These are phyloP conservation scores for Yamadazyma dendronema DNA, from an alignment of 1,139 yeast species.

Conservation along the genomic window DNA sequence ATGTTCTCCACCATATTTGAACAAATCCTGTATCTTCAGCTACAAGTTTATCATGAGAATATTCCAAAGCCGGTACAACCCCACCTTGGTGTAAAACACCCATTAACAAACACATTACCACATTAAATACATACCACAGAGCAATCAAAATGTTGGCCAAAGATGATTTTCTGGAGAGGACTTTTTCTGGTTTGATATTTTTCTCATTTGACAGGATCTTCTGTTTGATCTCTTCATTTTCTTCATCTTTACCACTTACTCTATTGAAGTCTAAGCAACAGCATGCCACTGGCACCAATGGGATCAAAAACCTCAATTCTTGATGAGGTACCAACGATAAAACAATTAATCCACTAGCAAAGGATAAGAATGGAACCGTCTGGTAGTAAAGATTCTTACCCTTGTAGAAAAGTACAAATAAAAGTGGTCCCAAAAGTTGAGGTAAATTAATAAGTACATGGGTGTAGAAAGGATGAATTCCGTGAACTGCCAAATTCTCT, in stretches of 20 bases:
- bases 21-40: constrained; percentile 16
- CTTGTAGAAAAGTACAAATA: constrained; percentile 38
- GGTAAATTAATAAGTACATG: constrained; percentile 79
- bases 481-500: constrained; percentile 70
- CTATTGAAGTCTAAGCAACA: constrained; percentile 52
- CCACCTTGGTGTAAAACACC: constrained; percentile 93
- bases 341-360: constrained; percentile 57
- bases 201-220: constrained; percentile 8
- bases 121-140: constrained; percentile 67
- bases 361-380: constrained; percentile 57
- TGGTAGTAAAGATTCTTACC: constrained; percentile 31
- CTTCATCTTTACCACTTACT: constrained; percentile 6
- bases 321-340: constrained; percentile 86
- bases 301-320: constrained; percentile 81
- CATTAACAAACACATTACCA: constrained; percentile 58
- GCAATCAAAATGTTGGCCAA: constrained; percentile 24
- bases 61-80: constrained; percentile 62
- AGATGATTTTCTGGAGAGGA: constrained; percentile 11
- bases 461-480: constrained; percentile 75
- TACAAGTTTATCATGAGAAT: constrained; percentile 19
- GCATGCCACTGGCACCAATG: constrained; percentile 70
- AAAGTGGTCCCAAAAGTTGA: constrained; percentile 74
- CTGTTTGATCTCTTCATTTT: constrained; percentile 10
- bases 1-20: constrained; percentile 91
- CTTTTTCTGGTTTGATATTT: constrained; percentile 13